Evolutionary conservation across 1,284 basidiomycete species (phyloP), one percentile per base, ranked within the genome.

Genomic region (Heterobasidion occidentale): DNA sequence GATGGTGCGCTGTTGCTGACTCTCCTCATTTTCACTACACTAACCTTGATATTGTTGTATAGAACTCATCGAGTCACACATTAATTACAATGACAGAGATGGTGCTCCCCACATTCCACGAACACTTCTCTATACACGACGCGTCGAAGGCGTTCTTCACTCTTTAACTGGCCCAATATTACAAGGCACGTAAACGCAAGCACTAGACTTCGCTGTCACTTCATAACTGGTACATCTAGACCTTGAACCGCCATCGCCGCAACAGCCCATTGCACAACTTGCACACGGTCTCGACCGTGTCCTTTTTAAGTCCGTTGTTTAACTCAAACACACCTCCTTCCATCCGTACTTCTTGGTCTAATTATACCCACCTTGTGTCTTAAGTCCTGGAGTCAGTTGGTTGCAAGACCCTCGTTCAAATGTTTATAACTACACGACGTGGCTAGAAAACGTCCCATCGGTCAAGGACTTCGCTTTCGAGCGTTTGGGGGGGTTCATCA

Each of bases 381-480:
- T 46, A 53, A 94, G 92, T 63, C 91, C 92, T 3, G 94, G 94
- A n/a, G 88, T 97, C 0, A 91, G 96, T 66, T 92, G 90, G 85
- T 71, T 98, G 2, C 84, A 86, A 63, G 94, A 99, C 65, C 90
- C 92, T 1, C 79, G 92, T 9, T 90, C 93, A 0, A 79, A 84
- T 7, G 88, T 92, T 7, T 96, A 92, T 73, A 97, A 97, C 68
- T 98, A 93, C 66, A 72, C 85, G 0, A 80, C 83, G 1, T 81
- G 79, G 64, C 72, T 93, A 3, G 81, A 88, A 66, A 71, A 72
- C 7, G 83, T 98, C 48, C 90, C 94, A 0, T 77, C 83, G 56
- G 85, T 94, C 2, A 82, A 82, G n/a, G 84, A 95, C 52, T 98
- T 98, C 64, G 93, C 89, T n/a, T 97, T 94, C 59, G 84, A 90